Conservation (phyloP, 2,329 filamentous ascomycete genomes). For the Lachnellula hyalina region DNA sequence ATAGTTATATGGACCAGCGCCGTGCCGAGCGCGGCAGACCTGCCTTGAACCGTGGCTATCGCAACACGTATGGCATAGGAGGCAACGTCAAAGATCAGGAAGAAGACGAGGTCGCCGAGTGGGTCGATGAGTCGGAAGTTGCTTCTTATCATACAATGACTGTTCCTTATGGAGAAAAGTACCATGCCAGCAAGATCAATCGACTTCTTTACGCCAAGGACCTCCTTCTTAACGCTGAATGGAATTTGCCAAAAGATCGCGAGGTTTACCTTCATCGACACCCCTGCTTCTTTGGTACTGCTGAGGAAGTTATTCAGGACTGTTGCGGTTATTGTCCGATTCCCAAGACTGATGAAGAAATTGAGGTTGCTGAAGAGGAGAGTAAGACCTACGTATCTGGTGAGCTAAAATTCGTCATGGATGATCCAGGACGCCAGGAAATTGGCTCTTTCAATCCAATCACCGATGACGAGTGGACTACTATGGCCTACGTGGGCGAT, state of each 20-base stretch:
- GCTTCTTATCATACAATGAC: conserved; percentile 76
- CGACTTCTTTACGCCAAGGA: conserved; percentile 79
- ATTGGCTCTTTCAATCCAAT: conserved; percentile 74
- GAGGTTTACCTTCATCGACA: conserved; percentile 75
- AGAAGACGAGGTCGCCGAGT: conserved; percentile 79
- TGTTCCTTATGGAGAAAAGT: conserved; percentile 59
- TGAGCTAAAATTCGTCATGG: conserved; percentile 66
- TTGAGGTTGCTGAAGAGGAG: conserved; percentile 66
- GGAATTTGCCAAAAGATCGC: conserved; percentile 74
- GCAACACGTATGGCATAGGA: conserved; percentile 38
- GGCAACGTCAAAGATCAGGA: conserved; percentile 74
- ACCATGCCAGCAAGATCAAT: conserved; percentile 67
- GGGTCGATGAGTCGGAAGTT: conserved; percentile 71
- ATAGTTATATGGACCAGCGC: conserved; percentile 64
- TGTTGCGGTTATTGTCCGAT: conserved; percentile 77
- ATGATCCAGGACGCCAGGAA: conserved; percentile 73
- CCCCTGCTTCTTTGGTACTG: conserved; percentile 76
- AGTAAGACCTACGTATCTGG: conserved; percentile 72
- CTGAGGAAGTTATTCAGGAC: conserved; percentile 69
- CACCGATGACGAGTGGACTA: conserved; percentile 79
- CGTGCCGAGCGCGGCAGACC: conserved; percentile 69
- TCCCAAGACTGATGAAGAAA: conserved; percentile 64
- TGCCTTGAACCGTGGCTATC: conserved; percentile 37
- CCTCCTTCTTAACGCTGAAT: conserved; percentile 76
- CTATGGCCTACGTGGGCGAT: conserved; percentile 84